Conservation (phyloP, 2,329 filamentous ascomycete species). For the Aureobasidium melanogenum region DNA sequence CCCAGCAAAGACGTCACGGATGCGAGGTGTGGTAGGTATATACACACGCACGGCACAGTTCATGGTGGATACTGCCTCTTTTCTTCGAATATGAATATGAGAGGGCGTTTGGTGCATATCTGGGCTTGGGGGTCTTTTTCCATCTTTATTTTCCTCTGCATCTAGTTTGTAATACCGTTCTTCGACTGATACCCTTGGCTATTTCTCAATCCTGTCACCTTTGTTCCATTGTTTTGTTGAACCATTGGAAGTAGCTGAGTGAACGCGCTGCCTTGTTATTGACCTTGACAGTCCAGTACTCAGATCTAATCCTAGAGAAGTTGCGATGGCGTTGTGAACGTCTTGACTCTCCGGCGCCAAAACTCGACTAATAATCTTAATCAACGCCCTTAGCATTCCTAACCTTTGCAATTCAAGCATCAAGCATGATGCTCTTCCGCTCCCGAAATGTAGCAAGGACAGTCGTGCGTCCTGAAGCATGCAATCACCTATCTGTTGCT, state of each 20-base stretch:
- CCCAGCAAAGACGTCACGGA: conserved; percentile 4
- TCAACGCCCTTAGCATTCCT: background rate
- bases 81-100: conserved; percentile 8
- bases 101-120: conserved; percentile 13
- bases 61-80: conserved; percentile 7
- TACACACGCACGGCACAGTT: background rate
- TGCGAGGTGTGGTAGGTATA: background rate
- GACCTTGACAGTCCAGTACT: background rate
- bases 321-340: background rate
- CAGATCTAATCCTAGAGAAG: background rate
- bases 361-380: background rate
- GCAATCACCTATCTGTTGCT: background rate
- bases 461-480: background rate
- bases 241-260: background rate
- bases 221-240: background rate
- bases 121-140: conserved; percentile 1
- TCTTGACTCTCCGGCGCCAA: background rate
- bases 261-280: background rate
- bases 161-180: conserved; percentile 12
- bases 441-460: background rate
- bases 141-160: conserved; percentile 8
- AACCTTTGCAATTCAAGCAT: background rate
- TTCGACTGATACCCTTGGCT: conserved; percentile 1
- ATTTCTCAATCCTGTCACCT: background rate
- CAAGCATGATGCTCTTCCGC: background rate